These are phyloP conservation scores for barley (Hordeum vulgare) DNA, from an alignment of 176 grass and related monocot genomes.

Conservation along the genomic window MorexV3_pseudomolecules_assembly NC_058522.1:542576133-542576632, in stretches of 20 bases:
- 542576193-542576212: neutral
- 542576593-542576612: constrained; percentile 73
- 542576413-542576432: neutral
- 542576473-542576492: neutral
- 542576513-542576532: constrained; percentile 10
- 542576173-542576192: neutral
- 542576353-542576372: neutral
- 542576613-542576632: constrained; percentile 66
- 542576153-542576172: neutral
- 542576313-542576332: no score
- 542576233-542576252: no score
- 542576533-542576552: constrained; percentile 65
- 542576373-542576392: neutral
- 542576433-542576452: neutral
- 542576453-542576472: neutral
- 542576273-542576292: no score
- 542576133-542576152: neutral
- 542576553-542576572: constrained; percentile 51
- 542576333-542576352: neutral
- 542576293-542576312: no score
- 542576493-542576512: neutral
- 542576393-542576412: neutral
- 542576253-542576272: no score
- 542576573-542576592: constrained; percentile 44
- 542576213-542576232: no score